Evolutionary conservation across 2,329 filamentous ascomycete species (phyloP), one percentile per base, ranked within the genome.

Genomic region (Ilyonectria mors-panacis): DNA sequence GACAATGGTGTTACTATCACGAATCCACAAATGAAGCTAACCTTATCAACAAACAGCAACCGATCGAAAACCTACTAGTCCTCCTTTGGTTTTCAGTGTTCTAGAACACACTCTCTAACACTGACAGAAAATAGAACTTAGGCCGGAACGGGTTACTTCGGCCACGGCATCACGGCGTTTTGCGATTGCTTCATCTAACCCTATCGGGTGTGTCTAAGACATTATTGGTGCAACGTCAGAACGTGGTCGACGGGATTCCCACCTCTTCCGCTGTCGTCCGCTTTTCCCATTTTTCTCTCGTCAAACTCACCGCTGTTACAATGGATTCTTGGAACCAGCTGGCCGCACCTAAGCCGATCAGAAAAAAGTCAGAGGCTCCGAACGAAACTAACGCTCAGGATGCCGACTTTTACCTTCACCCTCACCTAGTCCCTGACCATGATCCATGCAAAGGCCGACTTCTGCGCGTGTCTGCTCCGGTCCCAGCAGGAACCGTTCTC

Each of bases 371-470:
- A 23, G 67, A 66, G 21, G 26, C 28, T 60, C 37, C 66, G 1
- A 73, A 73, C 63, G 30, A 63, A 21, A 39, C 63, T 47, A 67
- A 51, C 26, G 56, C 59, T 13, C 67, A 65, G 35, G 73, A 76
- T 33, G 9, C 65, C 6, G 67, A 68, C 13, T 72, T 76, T 58
- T 74, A 73, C 10, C 65, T 72, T 6, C 70, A 77, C 47, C 70
- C 73, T 37, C 63, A 70, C 35, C 50, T 77, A 23, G 44, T 61
- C 8, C 75, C 75, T 45, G 73, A 72, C 30, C 65, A 62, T 28
- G 75, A 77, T 45, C 71, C 73, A 15, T 66, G 53, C 64, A 77
- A 76, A 37, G 76, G 76, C 6, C 68, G 76, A 53, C 39, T 77
- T 8, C 69, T 78, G 30, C 73, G 76, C 28, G 72, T 66, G 30